Base-by-base conservation (phyloP, 441 rosid genomes). In the Corymbia calophylla region DNA sequence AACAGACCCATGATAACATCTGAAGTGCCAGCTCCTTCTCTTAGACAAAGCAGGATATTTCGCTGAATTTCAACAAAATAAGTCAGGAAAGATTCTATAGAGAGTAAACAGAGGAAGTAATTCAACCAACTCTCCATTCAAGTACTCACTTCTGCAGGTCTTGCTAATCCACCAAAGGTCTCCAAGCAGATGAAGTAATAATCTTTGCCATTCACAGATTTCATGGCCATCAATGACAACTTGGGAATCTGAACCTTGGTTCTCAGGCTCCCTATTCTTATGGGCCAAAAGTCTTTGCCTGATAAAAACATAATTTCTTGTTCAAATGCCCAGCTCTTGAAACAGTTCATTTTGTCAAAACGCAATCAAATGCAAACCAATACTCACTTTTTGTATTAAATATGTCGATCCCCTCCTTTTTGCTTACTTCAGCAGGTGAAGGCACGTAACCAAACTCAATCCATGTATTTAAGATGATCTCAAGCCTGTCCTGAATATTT, bases 381-480 rank as follows among this genome's bases (percentile, higher is more conserved):
- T 77, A 12, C 91, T 89, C 88, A 96, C 98, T 93, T 92, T 94
- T 90, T 86, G 77, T 94, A 89, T 94, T 91, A 48, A 95, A 91
- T 89, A 97, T 93, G 92, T 93, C 92, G 48, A 97, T 91, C 89
- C 96, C 99, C 92, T 97, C 99, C 91, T 89, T 93, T 93, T 94
- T 92, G 66, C 98, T 95, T 89, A 94, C 99, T 93, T 95, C 95
- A 31, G 97, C 95, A 56, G 97, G 99, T 51, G 97, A 93, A 91
- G 96, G 98, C 49, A 97, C 95, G 85, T 82, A 90, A n/a, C 97
- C 88, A 1, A 60, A 90, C 62, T 94, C 93, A 89, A 96, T 95
- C 99, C 99, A 97, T 88, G 92, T 93, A 89, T 95, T 94, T 44
- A 97, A 92, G 88, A 97, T 96, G 27, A 95, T 97, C 94, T 95